phyloP scores from a whole-genome alignment of 306 rosid genomes.

The Amphicarpaea edgeworthii region DNA sequence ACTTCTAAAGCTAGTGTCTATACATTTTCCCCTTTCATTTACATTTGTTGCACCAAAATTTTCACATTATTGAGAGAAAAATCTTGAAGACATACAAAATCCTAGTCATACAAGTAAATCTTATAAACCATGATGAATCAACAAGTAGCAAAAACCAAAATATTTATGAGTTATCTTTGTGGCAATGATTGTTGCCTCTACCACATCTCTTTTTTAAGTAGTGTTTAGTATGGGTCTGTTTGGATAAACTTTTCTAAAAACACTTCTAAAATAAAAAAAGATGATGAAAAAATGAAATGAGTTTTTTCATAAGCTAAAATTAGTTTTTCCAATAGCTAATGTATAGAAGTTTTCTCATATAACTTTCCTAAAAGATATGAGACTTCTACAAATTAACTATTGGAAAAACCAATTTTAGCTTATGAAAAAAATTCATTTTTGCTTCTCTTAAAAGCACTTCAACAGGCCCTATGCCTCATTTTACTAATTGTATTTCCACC shows the following conservation, averaged over 20 bases:
- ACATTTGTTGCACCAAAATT: slow-evolving; percentile 51
- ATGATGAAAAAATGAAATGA: no score
- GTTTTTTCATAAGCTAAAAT: no score
- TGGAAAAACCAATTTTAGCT: no score
- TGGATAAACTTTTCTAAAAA: no score
- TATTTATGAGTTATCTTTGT: not conserved
- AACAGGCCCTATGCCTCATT: no score
- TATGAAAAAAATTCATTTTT: no score
- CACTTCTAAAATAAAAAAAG: no score
- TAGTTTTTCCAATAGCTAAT: no score
- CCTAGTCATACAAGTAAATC: not conserved
- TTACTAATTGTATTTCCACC: not conserved
- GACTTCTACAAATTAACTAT: no score
- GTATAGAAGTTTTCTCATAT: no score
- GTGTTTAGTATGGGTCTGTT: not conserved
- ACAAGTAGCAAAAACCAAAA: slow-evolving; percentile 29
- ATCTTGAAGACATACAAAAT: slow-evolving; percentile 29
- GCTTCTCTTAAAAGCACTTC: no score
- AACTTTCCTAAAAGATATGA: no score
- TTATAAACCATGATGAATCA: slow-evolving; percentile 2
- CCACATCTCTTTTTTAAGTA: not conserved
- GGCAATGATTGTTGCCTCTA: slow-evolving; percentile 22
- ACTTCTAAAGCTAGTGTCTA: slow-evolving; percentile 56
- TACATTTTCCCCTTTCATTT: slow-evolving; percentile 48
- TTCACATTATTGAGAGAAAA: slow-evolving; percentile 23